Evolutionary conservation across 805 yeast genomes (phyloP), one percentile per base, ranked within the genome.

Genomic region (Kazachstania kunashirensis): DNA sequence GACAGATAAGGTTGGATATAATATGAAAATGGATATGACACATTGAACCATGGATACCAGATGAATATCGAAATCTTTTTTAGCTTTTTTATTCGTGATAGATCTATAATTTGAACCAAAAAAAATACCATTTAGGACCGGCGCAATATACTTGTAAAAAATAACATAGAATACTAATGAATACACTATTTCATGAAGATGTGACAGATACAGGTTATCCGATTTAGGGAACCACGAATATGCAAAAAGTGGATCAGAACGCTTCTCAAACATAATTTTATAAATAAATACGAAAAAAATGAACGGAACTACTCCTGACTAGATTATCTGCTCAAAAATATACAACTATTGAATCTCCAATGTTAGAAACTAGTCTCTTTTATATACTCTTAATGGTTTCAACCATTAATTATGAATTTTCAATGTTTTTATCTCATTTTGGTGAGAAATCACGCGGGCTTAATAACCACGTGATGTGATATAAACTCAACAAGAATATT

Each of bases 11-110:
- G 79, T 75, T 6, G 94, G 94, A 32, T 74, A 53, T 23, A 82
- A 67, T 7, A 75, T 52, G 7, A 55, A 53, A 18, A 84, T 61
- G 9, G 95, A 77, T 6, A 83, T 43, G 1, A 84, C 31, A 34
- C 92, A 75, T 58, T 92, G 96, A 14, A 86, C 73, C 75, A 83
- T 77, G 2, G 96, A 79, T 3, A 85, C 95, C 10, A 83, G 69
- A 58, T 92, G 97, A 48, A 88, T 83, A 58, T 92, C 95, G 55
- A 84, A 92, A 57, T 89, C 85, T 44, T 77, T 49, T 53, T 68
- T 72, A 28, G 70, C 66, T 48, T 73, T 73, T 17, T 51, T 45
- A 30, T 61, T 58, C 29, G 55, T 45, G 31, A 75, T 59, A 3
- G 57, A 47, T 5, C 70, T 68, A 61, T 86, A 86, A 40, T 66